phyloP scores from a whole-genome alignment of 2,329 filamentous ascomycete genomes.

The Talaromyces rugulosus region DNA sequence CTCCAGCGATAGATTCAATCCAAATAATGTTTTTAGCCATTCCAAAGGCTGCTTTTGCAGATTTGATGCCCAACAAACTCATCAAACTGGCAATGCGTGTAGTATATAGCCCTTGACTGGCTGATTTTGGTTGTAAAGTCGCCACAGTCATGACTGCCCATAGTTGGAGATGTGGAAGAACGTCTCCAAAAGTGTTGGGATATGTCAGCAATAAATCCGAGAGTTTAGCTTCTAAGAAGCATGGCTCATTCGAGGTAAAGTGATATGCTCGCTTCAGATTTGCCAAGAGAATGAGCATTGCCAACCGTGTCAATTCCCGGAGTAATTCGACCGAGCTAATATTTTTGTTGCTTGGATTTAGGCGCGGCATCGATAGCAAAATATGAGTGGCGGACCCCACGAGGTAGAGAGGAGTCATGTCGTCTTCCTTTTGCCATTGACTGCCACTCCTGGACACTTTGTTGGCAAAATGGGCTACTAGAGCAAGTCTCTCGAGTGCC shows the following conservation, averaged over 20 bases:
- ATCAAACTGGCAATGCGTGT: constrained; percentile 1
- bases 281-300: constrained; percentile 13
- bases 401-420: constrained; percentile 12
- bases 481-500: neutral
- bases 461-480: constrained; percentile 4
- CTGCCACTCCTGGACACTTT: neutral
- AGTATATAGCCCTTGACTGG: neutral
- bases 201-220: neutral
- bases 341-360: neutral
- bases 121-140: neutral
- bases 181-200: neutral
- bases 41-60: neutral
- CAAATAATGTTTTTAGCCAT: constrained; percentile 4
- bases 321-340: neutral
- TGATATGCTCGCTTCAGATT: constrained; percentile 13
- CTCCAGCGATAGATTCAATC: constrained; percentile 4
- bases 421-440: constrained; percentile 14
- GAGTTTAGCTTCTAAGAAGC: constrained; percentile 3
- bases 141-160: constrained; percentile 5
- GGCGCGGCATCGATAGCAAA: constrained; percentile 13
- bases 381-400: constrained; percentile 13
- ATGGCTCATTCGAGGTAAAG: constrained; percentile 3
- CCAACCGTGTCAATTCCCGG: constrained; percentile 11
- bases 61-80: constrained; percentile 1
- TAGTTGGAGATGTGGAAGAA: neutral